Conservation (phyloP, 192 early-diverging fungal genomes). For the Backusella tuberculispora region DNA sequence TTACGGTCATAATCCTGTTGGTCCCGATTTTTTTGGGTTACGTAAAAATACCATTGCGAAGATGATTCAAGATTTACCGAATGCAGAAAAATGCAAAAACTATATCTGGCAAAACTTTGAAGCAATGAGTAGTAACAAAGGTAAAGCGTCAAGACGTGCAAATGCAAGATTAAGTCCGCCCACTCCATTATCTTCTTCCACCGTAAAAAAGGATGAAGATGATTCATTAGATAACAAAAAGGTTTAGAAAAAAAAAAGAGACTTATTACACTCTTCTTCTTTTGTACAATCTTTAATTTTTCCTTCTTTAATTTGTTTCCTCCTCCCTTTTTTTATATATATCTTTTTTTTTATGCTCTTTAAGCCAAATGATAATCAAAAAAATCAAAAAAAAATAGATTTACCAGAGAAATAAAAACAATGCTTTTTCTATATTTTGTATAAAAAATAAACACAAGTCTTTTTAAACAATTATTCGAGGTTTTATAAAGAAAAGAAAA, state of each 20-base stretch:
- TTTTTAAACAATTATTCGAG: no score
- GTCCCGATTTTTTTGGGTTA: conserved; percentile 93
- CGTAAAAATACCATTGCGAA: conserved; percentile 82
- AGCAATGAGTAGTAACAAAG: conserved; percentile 25
- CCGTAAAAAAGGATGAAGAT: neutral
- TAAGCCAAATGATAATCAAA: neutral
- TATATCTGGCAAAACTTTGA: conserved; percentile 75
- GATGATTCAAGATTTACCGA: conserved; percentile 89
- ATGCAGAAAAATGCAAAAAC: conserved; percentile 70
- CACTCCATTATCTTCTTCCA: neutral
- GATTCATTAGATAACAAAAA: neutral
- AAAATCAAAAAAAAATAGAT: neutral
- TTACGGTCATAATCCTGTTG: conserved; percentile 77
- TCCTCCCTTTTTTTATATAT: neutral
- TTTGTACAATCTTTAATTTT: neutral
- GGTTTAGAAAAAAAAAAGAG: neutral
- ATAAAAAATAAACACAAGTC: no score
- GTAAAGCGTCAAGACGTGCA: conserved; percentile 2
- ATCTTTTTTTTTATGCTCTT: neutral
- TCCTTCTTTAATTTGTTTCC: neutral
- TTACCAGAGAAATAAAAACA: neutral
- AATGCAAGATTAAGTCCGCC: neutral
- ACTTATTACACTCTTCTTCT: neutral
- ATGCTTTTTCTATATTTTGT: no score
- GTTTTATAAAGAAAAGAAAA: no score